Base-by-base conservation (phyloP, 2,329 filamentous ascomycete genomes). In the Neoascochyta sp. region DNA sequence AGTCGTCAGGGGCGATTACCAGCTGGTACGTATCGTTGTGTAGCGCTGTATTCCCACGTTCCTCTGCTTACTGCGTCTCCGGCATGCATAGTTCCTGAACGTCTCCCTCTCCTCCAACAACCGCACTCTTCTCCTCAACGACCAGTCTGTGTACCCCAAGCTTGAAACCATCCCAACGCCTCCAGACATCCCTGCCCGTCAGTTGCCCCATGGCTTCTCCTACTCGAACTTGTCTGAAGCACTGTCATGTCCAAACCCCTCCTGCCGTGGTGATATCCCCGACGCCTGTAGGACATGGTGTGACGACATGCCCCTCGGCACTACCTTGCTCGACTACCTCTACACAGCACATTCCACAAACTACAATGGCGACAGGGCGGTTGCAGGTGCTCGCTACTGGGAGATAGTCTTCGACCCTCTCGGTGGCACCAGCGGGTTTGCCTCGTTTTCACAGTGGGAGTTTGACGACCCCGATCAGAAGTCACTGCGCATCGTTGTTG, bases 391-490 rank as follows among this genome's bases (percentile, higher is more conserved):
- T 8, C 29, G 47, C 19, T 47, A 47, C 31, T 62, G 57, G 57
- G 43, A 50, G 9, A 32, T 62, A 10, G 42, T 43, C 3, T 42
- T 61, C 14, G 58, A 61, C 25, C 43, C 51, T 3, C 50, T 62
- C 23, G 58, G 54, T 2, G 46, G 40, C 1, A 36, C 36, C 5
- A 36, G 33, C 19, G 30, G 36, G 2, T 36, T 36, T 9, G 7
- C 17, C 8, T 31, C 32, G 9, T 35, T 45, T n/a, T 11, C 20
- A 4, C 14, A 26, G 5, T 47, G 45, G 46, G 32, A 35, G 12
- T 54, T 53, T 21, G 48, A 52, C 18, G 22, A 46, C 15, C 28
- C 44, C 0, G 34, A 41, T 3, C 57, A 58, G 25, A 41, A 50
- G 21, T 52, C 54, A 36, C 32, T 62, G 13, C 42, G 39, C 24